Evolutionary conservation across 2,329 filamentous ascomycete species (phyloP), one percentile per base, ranked within the genome.

Genomic region (Aspergillus sp.): DNA sequence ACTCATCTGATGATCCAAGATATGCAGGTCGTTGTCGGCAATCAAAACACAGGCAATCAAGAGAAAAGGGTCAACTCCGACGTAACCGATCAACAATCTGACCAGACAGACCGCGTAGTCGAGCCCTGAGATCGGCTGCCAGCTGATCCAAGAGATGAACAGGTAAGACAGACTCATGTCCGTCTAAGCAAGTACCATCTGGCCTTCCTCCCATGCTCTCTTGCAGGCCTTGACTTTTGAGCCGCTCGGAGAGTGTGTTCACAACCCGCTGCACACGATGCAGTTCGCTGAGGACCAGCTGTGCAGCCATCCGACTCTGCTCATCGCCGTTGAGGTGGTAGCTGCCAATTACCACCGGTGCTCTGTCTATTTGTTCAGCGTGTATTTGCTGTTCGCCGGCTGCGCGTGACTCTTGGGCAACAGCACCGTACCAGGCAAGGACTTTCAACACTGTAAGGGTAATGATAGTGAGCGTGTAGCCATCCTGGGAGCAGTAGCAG

Each of bases 221-320:
- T 34, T 19, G 25, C 7, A 30, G 22, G 4, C 22, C 48, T 13
- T 52, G 48, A 5, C 51, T 48, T 17, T 46, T 45, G 31, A 58
- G 31, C 22, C 34, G 47, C 17, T 54, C 51, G 8, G 22, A 60
- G n/a, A 60, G 58, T n/a, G 13, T 38, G 19, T 54, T 55, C n/a
- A 60, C 52, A 17, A 60, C n/a, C 1, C 52, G 46, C 23, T 60
- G 58, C 34, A 55, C 46, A 7, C 52, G 46, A 17, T 60, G 52
- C 22, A 60, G 52, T 45, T 60, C 58, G 38, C 52, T 56, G 11
- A 60, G 52, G 7, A 60, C 52, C 13, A 60, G 15, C 38, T 60
- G 58, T 15, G 58, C 58, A 22, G 58, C 47, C 58, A 60, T 60
- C n/a, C 58, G 58, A 7, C 25, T 22, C 38, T 52, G 52, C 25